phyloP scores from a whole-genome alignment of 371 early-diverging fungal species.

The Cokeromyces recurvatus region DNA sequence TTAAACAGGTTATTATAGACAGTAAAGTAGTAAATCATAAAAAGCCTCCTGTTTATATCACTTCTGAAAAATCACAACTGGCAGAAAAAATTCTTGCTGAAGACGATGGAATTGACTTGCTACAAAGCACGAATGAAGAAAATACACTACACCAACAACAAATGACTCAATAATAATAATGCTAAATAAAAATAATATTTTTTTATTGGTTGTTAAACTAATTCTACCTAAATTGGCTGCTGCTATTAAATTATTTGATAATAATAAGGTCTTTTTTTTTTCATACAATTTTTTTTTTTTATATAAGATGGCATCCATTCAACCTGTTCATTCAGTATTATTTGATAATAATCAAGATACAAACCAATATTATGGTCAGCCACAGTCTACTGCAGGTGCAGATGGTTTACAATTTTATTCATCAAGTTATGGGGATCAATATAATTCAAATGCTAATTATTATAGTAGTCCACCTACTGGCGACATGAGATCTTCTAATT shows the following conservation, averaged over 20 bases:
- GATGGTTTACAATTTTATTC: slow-evolving; percentile 65
- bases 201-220: too few relatives aligned
- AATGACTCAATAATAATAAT: slow-evolving; percentile 27
- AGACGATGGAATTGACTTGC: slow-evolving; percentile 14
- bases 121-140: too few relatives aligned
- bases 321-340: slow-evolving; percentile 50
- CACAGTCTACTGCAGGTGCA: slow-evolving; percentile 21
- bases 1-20: slow-evolving; percentile 67
- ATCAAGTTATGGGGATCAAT: slow-evolving; percentile 54
- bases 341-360: slow-evolving; percentile 42
- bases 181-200: too few relatives aligned
- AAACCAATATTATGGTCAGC: slow-evolving; percentile 26
- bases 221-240: too few relatives aligned
- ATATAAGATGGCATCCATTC: slow-evolving; percentile 28
- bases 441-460: slow-evolving; percentile 29
- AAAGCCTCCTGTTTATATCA: slow-evolving; percentile 18
- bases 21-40: slow-evolving; percentile 44
- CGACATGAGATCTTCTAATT: slow-evolving; percentile 47
- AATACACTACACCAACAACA: neutral
- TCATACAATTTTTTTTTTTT: neutral
- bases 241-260: too few relatives aligned
- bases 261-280: neutral
- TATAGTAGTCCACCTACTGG: slow-evolving; percentile 41
- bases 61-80: slow-evolving; percentile 12
- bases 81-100: slow-evolving; percentile 21